phyloP scores from a whole-genome alignment of 129 eudicot genomes.

The Lactuca saligna region DNA sequence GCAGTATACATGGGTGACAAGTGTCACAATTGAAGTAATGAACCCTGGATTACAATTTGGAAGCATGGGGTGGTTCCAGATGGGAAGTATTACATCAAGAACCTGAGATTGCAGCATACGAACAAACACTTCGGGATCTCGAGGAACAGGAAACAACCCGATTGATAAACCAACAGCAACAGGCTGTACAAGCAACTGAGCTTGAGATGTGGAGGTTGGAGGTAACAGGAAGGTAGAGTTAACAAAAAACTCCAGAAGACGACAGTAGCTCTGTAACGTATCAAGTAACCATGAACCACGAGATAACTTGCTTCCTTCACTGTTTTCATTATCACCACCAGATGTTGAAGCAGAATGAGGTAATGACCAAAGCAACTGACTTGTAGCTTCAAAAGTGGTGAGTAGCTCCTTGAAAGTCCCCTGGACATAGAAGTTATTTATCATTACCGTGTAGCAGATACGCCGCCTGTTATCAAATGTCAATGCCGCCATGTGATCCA shows the following conservation, averaged over 20 bases:
- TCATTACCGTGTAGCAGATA: slow-evolving; percentile 67
- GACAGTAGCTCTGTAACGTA: slow-evolving; percentile 82
- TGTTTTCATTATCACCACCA: slow-evolving; percentile 46
- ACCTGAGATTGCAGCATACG: slow-evolving; percentile 97
- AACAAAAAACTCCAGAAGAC: slow-evolving; percentile 75
- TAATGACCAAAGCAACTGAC: slow-evolving; percentile 88
- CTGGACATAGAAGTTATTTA: slow-evolving; percentile 87
- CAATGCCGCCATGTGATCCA: slow-evolving; percentile 78
- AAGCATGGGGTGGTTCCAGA: slow-evolving; percentile 92
- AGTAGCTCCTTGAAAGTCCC: slow-evolving; percentile 94
- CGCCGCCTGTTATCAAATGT: slow-evolving; percentile 82
- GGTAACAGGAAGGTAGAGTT: slow-evolving; percentile 72
- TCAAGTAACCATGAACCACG: slow-evolving; percentile 77
- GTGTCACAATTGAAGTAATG: slow-evolving; percentile 62
- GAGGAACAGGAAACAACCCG: slow-evolving; percentile 96
- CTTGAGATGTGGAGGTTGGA: slow-evolving; percentile 72
- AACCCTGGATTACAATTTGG: slow-evolving; percentile 68
- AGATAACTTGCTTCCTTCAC: slow-evolving; percentile 56
- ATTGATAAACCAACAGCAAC: slow-evolving; percentile 90
- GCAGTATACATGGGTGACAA: slow-evolving; percentile 73
- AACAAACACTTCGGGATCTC: slow-evolving; percentile 88
- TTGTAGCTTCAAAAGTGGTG: slow-evolving; percentile 97
- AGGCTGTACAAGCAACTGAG: slow-evolving; percentile 98
- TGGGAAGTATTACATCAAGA: slow-evolving; percentile 90
- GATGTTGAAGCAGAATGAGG: slow-evolving; percentile 56